Evolutionary conservation across 2,329 filamentous ascomycete species (phyloP).

Genomic region (Aspergillus phoenicis): DNA sequence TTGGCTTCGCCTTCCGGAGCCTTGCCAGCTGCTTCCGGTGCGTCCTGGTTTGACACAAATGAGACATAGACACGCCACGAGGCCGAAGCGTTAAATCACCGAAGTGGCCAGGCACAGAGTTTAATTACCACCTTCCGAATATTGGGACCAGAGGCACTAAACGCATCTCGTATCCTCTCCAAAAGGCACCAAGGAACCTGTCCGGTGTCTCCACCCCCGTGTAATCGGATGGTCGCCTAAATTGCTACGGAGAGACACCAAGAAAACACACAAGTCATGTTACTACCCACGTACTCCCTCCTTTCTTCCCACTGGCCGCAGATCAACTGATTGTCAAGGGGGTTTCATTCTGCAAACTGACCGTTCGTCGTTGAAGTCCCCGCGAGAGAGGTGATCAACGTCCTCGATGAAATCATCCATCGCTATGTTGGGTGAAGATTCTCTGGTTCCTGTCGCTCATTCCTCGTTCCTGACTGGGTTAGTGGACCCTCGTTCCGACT

Average conservation of each 20-base stretch:
- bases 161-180: neutral
- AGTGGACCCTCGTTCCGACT: constrained; percentile 18
- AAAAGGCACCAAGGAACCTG: neutral
- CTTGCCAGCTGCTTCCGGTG: neutral
- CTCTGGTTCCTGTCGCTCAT: constrained; percentile 17
- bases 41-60: neutral
- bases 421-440: constrained; percentile 14
- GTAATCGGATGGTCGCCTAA: neutral
- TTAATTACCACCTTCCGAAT: constrained; percentile 1
- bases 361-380: neutral
- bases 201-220: neutral
- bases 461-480: constrained; percentile 22
- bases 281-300: neutral
- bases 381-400: neutral
- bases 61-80: constrained; percentile 5
- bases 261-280: neutral
- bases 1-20: neutral
- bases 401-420: constrained; percentile 21
- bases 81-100: constrained; percentile 1
- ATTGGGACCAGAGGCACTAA: neutral
- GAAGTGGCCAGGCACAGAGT: neutral
- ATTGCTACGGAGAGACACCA: neutral
- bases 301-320: neutral
- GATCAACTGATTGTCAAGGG: neutral
- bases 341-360: neutral